phyloP scores from a whole-genome alignment of 805 yeast species.

The Ogataea methanolica region DNA sequence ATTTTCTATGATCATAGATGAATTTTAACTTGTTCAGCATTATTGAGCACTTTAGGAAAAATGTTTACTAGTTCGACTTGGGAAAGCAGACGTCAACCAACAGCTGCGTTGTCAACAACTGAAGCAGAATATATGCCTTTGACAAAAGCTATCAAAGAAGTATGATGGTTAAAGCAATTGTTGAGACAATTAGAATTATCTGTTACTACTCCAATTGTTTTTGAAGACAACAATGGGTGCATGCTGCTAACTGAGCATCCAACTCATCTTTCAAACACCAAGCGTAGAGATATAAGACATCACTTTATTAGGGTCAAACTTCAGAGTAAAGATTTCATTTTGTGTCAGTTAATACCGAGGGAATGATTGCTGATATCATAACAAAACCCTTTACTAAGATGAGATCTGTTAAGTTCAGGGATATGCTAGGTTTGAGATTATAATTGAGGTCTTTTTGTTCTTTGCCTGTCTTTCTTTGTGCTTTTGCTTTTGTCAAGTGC shows the following conservation, averaged over 20 bases:
- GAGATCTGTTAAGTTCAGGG: not conserved
- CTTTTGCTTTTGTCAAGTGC: too few relatives aligned
- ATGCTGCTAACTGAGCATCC: slow-evolving; percentile 3
- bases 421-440: not conserved
- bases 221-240: not conserved
- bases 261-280: slow-evolving; percentile 5
- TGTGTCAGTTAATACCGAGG: not conserved
- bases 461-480: not conserved
- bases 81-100: not conserved
- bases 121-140: slow-evolving; percentile 4
- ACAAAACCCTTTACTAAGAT: not conserved
- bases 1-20: too few relatives aligned
- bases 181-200: not conserved
- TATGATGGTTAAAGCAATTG: not conserved
- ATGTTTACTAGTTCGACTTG: too few relatives aligned
- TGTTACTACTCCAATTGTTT: slow-evolving; percentile 1
- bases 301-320: slow-evolving; percentile 5
- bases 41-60: too few relatives aligned
- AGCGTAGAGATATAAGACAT: slow-evolving; percentile 6
- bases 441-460: not conserved
- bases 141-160: not conserved
- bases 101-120: slow-evolving; percentile 1
- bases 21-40: too few relatives aligned
- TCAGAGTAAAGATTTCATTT: not conserved
- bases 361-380: not conserved